Conservation (phyloP, 2,329 filamentous ascomycete species). For the Chrysoporthe cubensis region DNA sequence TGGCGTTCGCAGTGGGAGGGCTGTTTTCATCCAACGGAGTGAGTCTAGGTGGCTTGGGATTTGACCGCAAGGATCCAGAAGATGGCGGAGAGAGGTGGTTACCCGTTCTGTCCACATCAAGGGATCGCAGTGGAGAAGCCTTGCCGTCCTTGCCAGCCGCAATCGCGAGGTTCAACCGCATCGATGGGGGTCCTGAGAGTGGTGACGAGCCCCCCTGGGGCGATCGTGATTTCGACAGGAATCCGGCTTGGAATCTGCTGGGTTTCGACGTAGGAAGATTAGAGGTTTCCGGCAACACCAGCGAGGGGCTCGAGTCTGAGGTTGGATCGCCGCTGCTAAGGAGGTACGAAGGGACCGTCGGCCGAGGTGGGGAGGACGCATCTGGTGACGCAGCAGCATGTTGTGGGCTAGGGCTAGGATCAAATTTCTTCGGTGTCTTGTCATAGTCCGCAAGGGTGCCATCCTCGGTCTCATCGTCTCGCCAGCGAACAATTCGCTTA, state of each 20-base stretch:
- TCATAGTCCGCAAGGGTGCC: constrained; percentile 88
- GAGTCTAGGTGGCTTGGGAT: constrained; percentile 42
- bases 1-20: constrained; percentile 46
- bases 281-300: constrained; percentile 55
- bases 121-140: constrained; percentile 51
- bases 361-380: constrained; percentile 50
- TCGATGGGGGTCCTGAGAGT: constrained; percentile 56
- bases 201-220: constrained; percentile 63
- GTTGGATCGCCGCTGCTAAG: constrained; percentile 54
- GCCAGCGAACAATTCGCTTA: constrained; percentile 86
- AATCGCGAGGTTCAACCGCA: constrained; percentile 62
- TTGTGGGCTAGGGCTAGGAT: constrained; percentile 56
- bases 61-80: constrained; percentile 30
- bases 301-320: constrained; percentile 61
- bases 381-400: constrained; percentile 46
- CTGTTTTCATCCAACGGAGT: constrained; percentile 56
- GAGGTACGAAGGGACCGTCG: constrained; percentile 57
- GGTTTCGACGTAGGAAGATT: constrained; percentile 54
- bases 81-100: constrained; percentile 55
- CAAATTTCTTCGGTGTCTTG: constrained; percentile 78
- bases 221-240: constrained; percentile 65
- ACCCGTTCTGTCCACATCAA: constrained; percentile 53
- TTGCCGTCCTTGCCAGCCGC: constrained; percentile 56
- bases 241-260: constrained; percentile 86
- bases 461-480: constrained; percentile 82